These are phyloP conservation scores for Fraxinus pennsylvanica DNA, from an alignment of 257 asterid genomes.

Conservation along the genomic window DNA sequence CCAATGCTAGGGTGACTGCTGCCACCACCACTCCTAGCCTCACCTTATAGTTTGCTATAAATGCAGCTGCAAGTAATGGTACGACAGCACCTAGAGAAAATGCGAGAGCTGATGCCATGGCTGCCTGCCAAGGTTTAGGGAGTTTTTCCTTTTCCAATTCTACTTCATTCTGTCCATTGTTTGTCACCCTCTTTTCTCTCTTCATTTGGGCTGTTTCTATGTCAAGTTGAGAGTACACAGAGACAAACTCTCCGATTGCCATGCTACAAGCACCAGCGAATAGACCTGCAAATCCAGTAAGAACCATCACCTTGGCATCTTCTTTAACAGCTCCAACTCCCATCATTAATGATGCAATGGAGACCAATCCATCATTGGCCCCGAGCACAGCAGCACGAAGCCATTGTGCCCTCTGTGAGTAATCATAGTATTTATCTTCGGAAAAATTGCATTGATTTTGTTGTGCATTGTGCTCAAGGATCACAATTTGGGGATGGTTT, in stretches of 20 bases:
- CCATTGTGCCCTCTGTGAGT: conserved; percentile 48
- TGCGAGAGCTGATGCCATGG: conserved; percentile 47
- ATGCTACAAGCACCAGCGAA: conserved; percentile 49
- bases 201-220: conserved; percentile 39
- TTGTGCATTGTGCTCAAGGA: conserved; percentile 13
- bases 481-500: conserved; percentile 21
- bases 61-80: conserved; percentile 49
- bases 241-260: conserved; percentile 50
- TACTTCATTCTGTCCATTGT: background rate
- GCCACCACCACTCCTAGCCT: conserved; percentile 56
- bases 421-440: conserved; percentile 30
- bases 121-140: conserved; percentile 44
- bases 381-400: conserved; percentile 33
- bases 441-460: conserved; percentile 12
- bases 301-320: conserved; percentile 38
- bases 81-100: conserved; percentile 44
- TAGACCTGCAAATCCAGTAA: conserved; percentile 43
- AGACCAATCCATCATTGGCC: conserved; percentile 40
- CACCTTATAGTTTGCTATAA: conserved; percentile 37
- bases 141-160: conserved; percentile 26
- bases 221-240: conserved; percentile 14
- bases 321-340: conserved; percentile 47
- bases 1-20: conserved; percentile 55
- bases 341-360: conserved; percentile 43
- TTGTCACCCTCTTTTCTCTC: conserved; percentile 19